Evolutionary conservation across 306 rosid species (phyloP), one percentile per base, ranked within the genome.

Genomic region (Cicer arietinum): DNA sequence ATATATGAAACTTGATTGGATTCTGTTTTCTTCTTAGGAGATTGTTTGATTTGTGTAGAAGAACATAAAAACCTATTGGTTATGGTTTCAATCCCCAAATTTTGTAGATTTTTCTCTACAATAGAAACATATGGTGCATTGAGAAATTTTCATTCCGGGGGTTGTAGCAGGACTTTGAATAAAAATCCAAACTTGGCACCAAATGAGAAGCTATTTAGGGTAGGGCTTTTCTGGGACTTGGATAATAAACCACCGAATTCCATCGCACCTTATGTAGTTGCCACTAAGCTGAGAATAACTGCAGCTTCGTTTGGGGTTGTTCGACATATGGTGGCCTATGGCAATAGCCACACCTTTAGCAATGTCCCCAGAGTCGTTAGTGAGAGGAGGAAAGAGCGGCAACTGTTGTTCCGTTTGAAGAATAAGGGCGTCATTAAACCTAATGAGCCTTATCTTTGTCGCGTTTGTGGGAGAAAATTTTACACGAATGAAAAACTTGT

Each of bases 181-280:
- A 57, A 73, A 47, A 78, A 69, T 13, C 60, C 3, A 10, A 71
- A 77, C 45, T 68, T 39, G 51, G 8, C 61, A 46, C 69, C 82
- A 20, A 83, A 69, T n/a, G 67, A 20, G n/a, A 4, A 53, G 46
- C 84, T 22, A 61, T 78, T 69, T 10, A 80, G 81, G 63, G 97
- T 93, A 12, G 96, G 90, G 30, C 77, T 93, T 67, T 89, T 93
- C 79, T 91, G 96, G 98, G 98, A 93, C 73, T 85, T 91, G 79
- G 90, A 93, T 53, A 89, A 88, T 81, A 91, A 85, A 77, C 96
- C 94, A 48, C 97, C 98, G 7, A 91, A 84, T 40, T 67, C 92
- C 43, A 77, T 89, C 75, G 81, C 88, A 13, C 89, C 96, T 48
- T 89, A 84, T 62, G 86, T 89, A 59, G 96, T 90, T 41, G 97